Percentiles rank a stretch among this genome's conserved stretches.
These are phyloP conservation scores for Pharus latifolius DNA, from an alignment of 176 grass and related monocot species.

Conservation along the genomic window DNA sequence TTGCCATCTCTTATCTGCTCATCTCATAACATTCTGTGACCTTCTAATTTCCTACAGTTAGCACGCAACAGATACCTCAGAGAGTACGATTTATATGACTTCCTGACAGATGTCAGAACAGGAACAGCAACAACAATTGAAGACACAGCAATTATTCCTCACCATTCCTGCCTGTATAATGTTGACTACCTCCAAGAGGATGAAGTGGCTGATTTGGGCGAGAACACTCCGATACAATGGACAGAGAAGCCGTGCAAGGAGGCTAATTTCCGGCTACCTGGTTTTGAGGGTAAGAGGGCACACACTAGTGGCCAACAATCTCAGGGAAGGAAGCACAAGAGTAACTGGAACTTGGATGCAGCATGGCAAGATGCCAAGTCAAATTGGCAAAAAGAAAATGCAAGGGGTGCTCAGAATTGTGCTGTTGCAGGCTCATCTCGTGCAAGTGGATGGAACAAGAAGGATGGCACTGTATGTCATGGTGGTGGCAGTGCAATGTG, in stretches of 20 bases:
- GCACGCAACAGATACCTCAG: slow-evolving; percentile 6
- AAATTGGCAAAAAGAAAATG: not conserved
- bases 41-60: slow-evolving; percentile 16
- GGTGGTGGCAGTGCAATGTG: slow-evolving; percentile 1
- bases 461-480: not conserved
- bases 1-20: not conserved
- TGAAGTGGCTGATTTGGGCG: slow-evolving; percentile 5
- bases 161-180: slow-evolving; percentile 28
- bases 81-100: slow-evolving; percentile 43
- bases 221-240: slow-evolving; percentile 20
- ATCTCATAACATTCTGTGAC: not conserved
- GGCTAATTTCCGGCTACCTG: not conserved
- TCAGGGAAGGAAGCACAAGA: not conserved
- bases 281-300: not conserved
- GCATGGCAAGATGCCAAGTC: slow-evolving; percentile 9
- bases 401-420: not conserved
- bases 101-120: slow-evolving; percentile 21
- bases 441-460: slow-evolving; percentile 1
- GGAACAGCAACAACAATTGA: slow-evolving; percentile 11
- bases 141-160: slow-evolving; percentile 1
- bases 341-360: not conserved
- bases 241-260: slow-evolving; percentile 6
- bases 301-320: not conserved
- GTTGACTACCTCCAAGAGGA: slow-evolving; percentile 36
- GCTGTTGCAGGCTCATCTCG: not conserved